These are phyloP conservation scores for Loxodes magnus DNA, from an alignment of 73 alveolate species.

Conservation along the genomic window DNA sequence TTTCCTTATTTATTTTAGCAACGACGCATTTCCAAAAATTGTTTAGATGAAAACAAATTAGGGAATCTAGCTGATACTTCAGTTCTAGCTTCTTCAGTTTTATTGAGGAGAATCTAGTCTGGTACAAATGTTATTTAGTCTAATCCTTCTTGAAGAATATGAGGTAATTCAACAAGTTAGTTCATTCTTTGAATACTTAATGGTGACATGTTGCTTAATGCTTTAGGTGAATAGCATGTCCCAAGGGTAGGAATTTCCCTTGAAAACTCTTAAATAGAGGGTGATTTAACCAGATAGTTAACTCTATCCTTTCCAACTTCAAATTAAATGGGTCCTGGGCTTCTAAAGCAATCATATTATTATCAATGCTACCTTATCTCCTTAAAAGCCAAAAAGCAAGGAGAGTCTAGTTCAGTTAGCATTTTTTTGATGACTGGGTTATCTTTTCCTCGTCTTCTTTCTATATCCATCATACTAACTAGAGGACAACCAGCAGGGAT, in stretches of 20 bases:
- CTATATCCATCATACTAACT: slow-evolving; percentile 69
- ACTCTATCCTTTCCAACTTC: slow-evolving; percentile 18
- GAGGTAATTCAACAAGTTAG: slow-evolving; percentile 19
- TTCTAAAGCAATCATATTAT: slow-evolving; percentile 37
- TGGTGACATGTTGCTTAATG: neutral
- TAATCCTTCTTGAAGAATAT: slow-evolving; percentile 7
- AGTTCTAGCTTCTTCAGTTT: slow-evolving; percentile 17
- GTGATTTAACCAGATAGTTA: neutral
- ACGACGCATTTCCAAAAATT: too few relatives aligned
- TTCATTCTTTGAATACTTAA: neutral
- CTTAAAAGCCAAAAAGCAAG: slow-evolving; percentile 34
- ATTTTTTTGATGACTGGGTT: slow-evolving; percentile 69
- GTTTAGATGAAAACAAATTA: too few relatives aligned
- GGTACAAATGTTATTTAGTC: neutral
- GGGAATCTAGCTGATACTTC: neutral
- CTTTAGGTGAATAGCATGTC: neutral
- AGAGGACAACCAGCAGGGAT: slow-evolving; percentile 73
- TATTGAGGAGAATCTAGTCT: slow-evolving; percentile 13
- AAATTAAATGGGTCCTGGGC: slow-evolving; percentile 84
- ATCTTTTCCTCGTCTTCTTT: slow-evolving; percentile 82
- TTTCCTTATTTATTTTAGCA: too few relatives aligned
- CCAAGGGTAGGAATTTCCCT: neutral
- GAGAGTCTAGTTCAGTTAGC: slow-evolving; percentile 69
- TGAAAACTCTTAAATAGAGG: neutral
- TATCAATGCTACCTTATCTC: slow-evolving; percentile 25